Percentiles rank a stretch among this genome's conserved stretches.
Conservation (phyloP, 2,329 filamentous ascomycete genomes). For the Trichoderma asperellum region DNA sequence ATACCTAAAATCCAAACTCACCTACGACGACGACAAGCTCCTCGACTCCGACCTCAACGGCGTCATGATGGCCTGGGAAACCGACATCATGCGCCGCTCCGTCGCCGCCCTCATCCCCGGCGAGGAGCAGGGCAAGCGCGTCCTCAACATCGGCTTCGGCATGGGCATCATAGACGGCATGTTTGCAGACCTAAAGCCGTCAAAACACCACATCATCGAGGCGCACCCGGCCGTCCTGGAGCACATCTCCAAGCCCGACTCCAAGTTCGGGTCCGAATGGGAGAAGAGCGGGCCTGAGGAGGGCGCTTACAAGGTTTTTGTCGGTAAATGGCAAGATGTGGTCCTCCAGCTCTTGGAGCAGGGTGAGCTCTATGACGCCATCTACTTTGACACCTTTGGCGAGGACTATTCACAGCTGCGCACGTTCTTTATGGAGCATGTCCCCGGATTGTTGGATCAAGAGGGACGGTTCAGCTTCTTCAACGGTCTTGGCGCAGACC, state of each 20-base stretch:
- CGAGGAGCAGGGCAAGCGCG: constrained; percentile 58
- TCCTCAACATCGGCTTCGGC: constrained; percentile 86
- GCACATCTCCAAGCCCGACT: constrained; percentile 57
- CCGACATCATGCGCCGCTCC: constrained; percentile 79
- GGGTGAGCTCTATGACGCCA: constrained; percentile 76
- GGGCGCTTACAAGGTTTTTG: constrained; percentile 72
- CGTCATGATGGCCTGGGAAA: constrained; percentile 95
- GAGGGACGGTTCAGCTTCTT: constrained; percentile 83
- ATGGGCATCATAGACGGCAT: constrained; percentile 87
- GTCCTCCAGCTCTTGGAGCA: constrained; percentile 68
- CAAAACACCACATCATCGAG: constrained; percentile 81
- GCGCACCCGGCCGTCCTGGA: constrained; percentile 78
- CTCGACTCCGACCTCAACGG: constrained; percentile 78
- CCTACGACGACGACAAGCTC: constrained; percentile 67
- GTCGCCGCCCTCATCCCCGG: constrained; percentile 66
- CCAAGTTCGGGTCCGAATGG: constrained; percentile 60
- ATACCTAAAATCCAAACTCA: constrained; percentile 70
- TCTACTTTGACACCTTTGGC: constrained; percentile 98
- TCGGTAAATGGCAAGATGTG: constrained; percentile 77
- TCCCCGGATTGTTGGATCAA: constrained; percentile 75
- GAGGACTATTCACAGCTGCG: constrained; percentile 88
- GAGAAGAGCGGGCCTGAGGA: constrained; percentile 58
- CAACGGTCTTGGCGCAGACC: constrained; percentile 89
- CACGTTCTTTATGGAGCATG: constrained; percentile 84
- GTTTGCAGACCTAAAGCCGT: constrained; percentile 69